Conservation (phyloP, 768 basidiomycete species). For the Gloeostereum incarnatum region DNA sequence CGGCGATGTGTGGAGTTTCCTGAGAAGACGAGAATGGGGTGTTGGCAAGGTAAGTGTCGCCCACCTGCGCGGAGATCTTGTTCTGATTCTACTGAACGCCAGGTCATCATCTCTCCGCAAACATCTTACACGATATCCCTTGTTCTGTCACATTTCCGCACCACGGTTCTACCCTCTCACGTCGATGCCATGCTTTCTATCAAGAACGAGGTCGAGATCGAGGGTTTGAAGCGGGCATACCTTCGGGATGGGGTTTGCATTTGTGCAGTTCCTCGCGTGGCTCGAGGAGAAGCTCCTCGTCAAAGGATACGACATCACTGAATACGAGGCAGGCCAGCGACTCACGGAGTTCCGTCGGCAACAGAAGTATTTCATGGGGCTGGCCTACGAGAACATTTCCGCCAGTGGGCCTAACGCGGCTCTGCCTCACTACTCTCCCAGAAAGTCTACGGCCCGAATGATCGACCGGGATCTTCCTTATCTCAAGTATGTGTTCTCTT, state of each 20-base stretch:
- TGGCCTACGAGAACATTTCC: conserved; percentile 86
- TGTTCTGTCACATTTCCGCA: conserved; percentile 77
- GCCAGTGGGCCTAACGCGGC: conserved; percentile 90
- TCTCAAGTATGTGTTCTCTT: conserved; percentile 57
- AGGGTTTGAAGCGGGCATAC: conserved; percentile 79
- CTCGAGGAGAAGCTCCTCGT: conserved; percentile 70
- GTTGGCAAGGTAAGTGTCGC: conserved; percentile 52
- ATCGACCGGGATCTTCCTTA: conserved; percentile 80
- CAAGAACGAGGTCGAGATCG: conserved; percentile 84
- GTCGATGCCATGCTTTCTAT: conserved; percentile 75
- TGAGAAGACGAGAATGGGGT: conserved; percentile 69
- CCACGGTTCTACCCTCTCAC: conserved; percentile 60
- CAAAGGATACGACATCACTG: conserved; percentile 78
- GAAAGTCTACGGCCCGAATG: conserved; percentile 53
- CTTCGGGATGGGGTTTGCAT: conserved; percentile 84
- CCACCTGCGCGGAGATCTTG: background rate
- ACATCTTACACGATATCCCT: conserved; percentile 79
- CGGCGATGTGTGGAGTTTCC: conserved; percentile 70
- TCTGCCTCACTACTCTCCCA: conserved; percentile 86
- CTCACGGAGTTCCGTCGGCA: conserved; percentile 68
- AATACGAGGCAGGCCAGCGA: conserved; percentile 86
- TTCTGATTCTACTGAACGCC: conserved; percentile 1
- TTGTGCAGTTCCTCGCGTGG: conserved; percentile 85
- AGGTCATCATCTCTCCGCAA: conserved; percentile 63
- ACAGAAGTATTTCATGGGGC: conserved; percentile 69